phyloP scores from a whole-genome alignment of 306 rosid species.

The Amphicarpaea edgeworthii region DNA sequence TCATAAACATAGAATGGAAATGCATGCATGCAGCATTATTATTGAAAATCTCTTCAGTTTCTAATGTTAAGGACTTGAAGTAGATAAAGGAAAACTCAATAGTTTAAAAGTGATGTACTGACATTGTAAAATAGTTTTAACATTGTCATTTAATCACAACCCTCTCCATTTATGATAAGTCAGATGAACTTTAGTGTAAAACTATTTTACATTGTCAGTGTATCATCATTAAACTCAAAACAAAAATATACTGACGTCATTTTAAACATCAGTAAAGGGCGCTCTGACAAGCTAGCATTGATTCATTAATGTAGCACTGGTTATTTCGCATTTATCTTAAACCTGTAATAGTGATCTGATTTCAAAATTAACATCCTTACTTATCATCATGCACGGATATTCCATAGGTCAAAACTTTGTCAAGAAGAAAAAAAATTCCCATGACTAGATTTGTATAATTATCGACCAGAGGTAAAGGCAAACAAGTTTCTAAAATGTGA shows the following conservation, averaged over 20 bases:
- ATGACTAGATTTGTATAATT: background rate
- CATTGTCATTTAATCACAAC: no score
- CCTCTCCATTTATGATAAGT: no score
- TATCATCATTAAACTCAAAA: no score
- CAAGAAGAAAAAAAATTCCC: background rate
- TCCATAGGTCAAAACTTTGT: background rate
- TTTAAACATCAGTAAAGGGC: background rate
- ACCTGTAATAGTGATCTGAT: background rate
- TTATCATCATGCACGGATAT: background rate
- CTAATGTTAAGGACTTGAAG: background rate
- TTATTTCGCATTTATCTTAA: background rate
- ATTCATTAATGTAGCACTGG: background rate
- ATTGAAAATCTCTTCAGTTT: background rate
- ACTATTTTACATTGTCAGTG: no score
- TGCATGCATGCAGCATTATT: background rate
- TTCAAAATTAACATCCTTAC: background rate
- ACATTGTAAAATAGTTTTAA: no score
- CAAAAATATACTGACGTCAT: background rate
- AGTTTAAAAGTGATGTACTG: no score
- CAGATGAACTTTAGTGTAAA: no score
- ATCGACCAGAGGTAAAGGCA: conserved; percentile 6
- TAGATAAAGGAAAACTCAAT: background rate
- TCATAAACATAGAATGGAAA: conserved; percentile 17
- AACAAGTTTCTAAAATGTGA: background rate
- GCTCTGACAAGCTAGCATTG: background rate